Evolutionary conservation across 2,329 filamentous ascomycete species (phyloP), one percentile per base, ranked within the genome.

Genomic region (Sporothrix pallida): DNA sequence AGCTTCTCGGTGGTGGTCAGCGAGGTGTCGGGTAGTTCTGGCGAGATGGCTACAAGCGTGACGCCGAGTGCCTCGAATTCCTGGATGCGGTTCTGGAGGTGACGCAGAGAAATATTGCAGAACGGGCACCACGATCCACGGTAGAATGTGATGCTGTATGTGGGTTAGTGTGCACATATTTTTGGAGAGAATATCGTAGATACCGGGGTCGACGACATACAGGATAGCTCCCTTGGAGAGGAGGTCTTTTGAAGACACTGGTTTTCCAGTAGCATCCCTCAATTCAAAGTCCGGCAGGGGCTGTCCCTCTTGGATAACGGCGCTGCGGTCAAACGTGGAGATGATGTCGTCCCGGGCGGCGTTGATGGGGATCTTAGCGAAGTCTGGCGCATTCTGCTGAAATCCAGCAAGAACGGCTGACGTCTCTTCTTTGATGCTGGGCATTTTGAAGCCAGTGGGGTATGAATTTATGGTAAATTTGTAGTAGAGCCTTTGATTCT

Each of bases 91-190:
- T 79, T 76, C 73, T 84, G 83, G 0, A 84, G 77, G 23, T 78
- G 78, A 5, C 72, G 77, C 23, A 85, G 77, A 0, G 80, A 79
- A 17, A 85, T 70, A 77, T 84, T 85, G 80, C 84, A 85, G 79
- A 79, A 85, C 0, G 84, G 83, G 73, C 84, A 86, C 84, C 84
- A 85, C 70, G 79, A 78, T 17, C 83, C 83, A 65, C 84, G 84
- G 78, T 85, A 85, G 78, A 85, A 85, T n/a, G 81, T 82, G 62
- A 85, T 79, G 42, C 72, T 73, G 17, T 12, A 31, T 1, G 63
- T 17, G 31, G 56, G 60, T 65, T 44, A 65, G 37, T 23, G 8
- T 4, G 7, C 12, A 13, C 10, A 17, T 4, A 9, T 2, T n/a
- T 56, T 37, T 15, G 60, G 31, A 26, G 46, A 63, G 44, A 31